phyloP scores from a whole-genome alignment of 306 rosid species.

The Quercus ilex region DNA sequence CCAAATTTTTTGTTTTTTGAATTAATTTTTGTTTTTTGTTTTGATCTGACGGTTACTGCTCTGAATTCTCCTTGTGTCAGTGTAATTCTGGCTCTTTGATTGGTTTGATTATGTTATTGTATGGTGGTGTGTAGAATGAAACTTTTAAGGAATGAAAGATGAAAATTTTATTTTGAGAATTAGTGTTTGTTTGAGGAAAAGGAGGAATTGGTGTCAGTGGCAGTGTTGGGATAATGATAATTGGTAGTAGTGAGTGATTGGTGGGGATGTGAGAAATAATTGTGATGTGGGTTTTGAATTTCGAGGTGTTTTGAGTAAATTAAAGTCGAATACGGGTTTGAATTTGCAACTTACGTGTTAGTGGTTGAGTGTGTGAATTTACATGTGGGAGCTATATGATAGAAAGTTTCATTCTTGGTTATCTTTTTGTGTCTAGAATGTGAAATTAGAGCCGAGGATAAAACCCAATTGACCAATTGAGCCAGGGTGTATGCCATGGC shows the following conservation, averaged over 20 bases:
- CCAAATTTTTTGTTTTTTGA: background rate
- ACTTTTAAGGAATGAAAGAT: too few species aligned
- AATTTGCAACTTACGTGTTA: background rate
- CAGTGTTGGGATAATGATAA: background rate
- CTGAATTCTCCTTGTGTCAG: background rate
- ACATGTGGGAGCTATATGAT: background rate
- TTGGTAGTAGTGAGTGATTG: background rate
- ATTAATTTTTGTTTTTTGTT: background rate
- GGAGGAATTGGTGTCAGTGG: background rate
- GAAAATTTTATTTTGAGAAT: background rate
- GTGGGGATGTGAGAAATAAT: background rate
- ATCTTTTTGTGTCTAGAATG: background rate
- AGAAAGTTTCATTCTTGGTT: background rate
- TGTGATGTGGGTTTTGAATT: background rate
- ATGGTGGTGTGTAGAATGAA: background rate
- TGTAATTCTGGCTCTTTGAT: background rate
- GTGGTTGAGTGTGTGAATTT: background rate
- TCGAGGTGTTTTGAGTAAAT: background rate
- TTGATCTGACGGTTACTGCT: conserved; percentile 18
- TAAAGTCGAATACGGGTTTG: background rate
- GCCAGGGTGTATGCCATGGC: background rate
- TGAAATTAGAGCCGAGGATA: background rate
- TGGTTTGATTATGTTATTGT: background rate
- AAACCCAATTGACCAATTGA: background rate
- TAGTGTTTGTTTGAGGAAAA: background rate